Evolutionary conservation across 441 rosid species (phyloP), one percentile per base, ranked within the genome.

Genomic region (Omphalea diandra): DNA sequence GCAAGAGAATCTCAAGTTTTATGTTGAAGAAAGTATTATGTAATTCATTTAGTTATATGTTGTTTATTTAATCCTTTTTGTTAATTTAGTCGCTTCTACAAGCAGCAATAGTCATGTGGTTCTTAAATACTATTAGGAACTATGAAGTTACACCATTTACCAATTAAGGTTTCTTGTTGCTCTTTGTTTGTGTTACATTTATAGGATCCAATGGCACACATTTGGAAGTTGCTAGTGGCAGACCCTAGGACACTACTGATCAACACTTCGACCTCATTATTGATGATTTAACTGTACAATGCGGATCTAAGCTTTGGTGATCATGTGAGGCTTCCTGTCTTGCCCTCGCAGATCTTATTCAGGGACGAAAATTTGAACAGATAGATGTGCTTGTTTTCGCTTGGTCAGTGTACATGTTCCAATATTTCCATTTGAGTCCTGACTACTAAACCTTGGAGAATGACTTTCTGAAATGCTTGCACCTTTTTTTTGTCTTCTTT

Each of bases 271-370:
- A 89, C 77, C 79, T 84, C 46, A 93, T 95, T 79, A 68, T 90
- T 60, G 94, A 93, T 76, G 99, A 95, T 84, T 83, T 95, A 70
- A 67, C 87, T 69, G 73, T 64, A 41, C 99, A 95, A 83, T 83
- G 94, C 78, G 97, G 97, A 77, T 84, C 98, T 78, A 85, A 97
- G 85, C 97, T 93, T 72, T 93, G 98, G 97, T 97, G 97, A 71
- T 88, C 98, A n/a, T 94, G 97, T 73, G 99, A 95, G 83, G 99
- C 98, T 75, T 89, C 98, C 22, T 89, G 97, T 85, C 91, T 85
- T 71, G 97, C 98, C 71, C 91, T 95, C 81, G 90, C 97, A 72
- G 99, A 95, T 87, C 85, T 93, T 73, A 80, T 95, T 74, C 99
- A 95, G 80, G 99, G 98, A 55, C 83, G 94, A 50, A 93, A 84